Evolutionary conservation across 148 eudicot species (phyloP).

Genomic region (Rhododendron vialii): DNA sequence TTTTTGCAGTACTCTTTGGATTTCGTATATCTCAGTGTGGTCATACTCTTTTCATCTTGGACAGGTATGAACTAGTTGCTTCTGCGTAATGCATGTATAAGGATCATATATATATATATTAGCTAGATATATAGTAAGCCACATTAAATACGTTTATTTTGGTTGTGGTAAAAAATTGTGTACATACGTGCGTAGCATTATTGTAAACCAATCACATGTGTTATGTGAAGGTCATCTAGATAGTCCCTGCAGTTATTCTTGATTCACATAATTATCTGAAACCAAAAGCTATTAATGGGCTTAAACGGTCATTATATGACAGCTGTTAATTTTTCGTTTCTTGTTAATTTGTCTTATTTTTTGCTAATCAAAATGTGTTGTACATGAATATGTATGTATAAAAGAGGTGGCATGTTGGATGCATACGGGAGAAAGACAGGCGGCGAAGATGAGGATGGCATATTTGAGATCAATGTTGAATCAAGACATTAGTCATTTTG

Average conservation of each 20-base stretch:
- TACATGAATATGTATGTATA: not conserved
- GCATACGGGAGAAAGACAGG: constrained; percentile 95
- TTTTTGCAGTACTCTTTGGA: constrained; percentile 85
- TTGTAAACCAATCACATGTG: not conserved
- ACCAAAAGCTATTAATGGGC: not conserved
- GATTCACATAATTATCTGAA: not conserved
- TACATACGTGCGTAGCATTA: too few relatives aligned
- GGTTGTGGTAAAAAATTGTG: too few relatives aligned
- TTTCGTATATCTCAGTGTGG: constrained; percentile 90
- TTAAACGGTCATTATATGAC: not conserved
- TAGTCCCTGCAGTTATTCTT: not conserved
- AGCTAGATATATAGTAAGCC: too few relatives aligned
- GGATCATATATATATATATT: not conserved
- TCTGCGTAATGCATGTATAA: not conserved
- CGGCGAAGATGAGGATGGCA: constrained; percentile 95
- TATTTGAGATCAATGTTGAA: constrained; percentile 75
- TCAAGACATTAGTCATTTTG: constrained; percentile 89
- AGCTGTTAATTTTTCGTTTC: not conserved
- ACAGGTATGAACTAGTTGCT: constrained; percentile 42
- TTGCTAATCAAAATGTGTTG: not conserved
- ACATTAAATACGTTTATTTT: too few relatives aligned
- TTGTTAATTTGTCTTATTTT: not conserved
- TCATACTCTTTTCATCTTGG: constrained; percentile 88
- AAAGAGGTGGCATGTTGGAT: constrained; percentile 96
- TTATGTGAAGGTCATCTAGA: not conserved